Evolutionary conservation across 495 filamentous ascomycete species (phyloP), one percentile per base, ranked within the genome.

Genomic region (Talaromyces adpressus): DNA sequence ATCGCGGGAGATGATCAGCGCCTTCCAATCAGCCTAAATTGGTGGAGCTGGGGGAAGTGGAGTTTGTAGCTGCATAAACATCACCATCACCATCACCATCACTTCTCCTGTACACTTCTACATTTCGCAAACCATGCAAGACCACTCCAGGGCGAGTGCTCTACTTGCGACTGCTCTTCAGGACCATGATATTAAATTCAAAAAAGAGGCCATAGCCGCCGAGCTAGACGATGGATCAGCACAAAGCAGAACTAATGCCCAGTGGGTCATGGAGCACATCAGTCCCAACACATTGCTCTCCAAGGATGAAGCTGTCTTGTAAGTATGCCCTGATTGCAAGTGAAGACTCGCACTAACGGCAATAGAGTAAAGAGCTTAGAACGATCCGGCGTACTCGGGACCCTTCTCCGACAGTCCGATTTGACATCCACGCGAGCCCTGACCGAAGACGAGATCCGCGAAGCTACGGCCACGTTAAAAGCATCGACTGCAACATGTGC

Each of bases 301-400:
- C 8, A 69, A 71, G 47, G 78, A 81, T 57, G 78, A 80, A 65
- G 66, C 77, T 14, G 61, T 59, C 49, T 57, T 79, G 78, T 78
- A 70, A 39, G 70, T 45, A 61, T n/a, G 23, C 20, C 27, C 53
- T 36, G 27, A 62, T 27, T 1, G 30, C 32, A 30, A 8, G 4
- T n/a, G 25, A 4, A 14, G 39, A 9, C 20, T 29, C 25, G 23
- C 18, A 51, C 30, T 56, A 30, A 45, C 2, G 41, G n/a, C 29
- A 41, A 12, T 59, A 81, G 78, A 57, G 75, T 75, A 36, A 65
- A 66, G 8, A 75, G 69, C 27, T 69, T 81, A 7, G 71, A 77
- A 45, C 65, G 32, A 27, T 72, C 70, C 1, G 71, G 74, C 12
- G 49, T 66, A 32, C 65, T 77, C 23, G 67, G 72, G 12, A 62